Percentiles rank a stretch among this genome's conserved stretches.
Evolutionary conservation across 2,329 filamentous ascomycete genomes (phyloP).

Genomic region (Rhexocercosporidium sp.): DNA sequence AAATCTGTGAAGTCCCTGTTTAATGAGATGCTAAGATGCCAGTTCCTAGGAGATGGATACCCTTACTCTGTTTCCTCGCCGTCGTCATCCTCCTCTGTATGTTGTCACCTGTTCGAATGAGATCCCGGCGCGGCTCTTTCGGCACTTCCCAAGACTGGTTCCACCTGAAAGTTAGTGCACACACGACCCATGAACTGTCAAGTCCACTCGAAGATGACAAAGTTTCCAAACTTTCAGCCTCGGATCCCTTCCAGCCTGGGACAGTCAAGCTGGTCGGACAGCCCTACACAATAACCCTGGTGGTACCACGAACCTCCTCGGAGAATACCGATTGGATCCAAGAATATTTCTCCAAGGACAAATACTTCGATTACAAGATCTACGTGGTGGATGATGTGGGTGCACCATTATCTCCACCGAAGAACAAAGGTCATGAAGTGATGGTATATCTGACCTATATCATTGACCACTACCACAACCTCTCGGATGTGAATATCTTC

Average conservation of each 20-base stretch:
- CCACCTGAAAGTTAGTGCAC: background rate
- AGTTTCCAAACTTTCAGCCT: background rate
- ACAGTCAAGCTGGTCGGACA: slow-evolving; percentile 15
- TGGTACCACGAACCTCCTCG: slow-evolving; percentile 18
- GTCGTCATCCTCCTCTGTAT: slow-evolving; percentile 17
- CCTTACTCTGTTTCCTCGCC: slow-evolving; percentile 17
- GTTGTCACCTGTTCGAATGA: slow-evolving; percentile 12
- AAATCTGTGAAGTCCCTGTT: too few relatives aligned
- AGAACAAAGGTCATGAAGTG: slow-evolving; percentile 48
- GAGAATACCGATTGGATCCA: slow-evolving; percentile 36
- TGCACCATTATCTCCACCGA: slow-evolving; percentile 53
- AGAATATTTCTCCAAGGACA: slow-evolving; percentile 27
- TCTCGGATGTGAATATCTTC: slow-evolving; percentile 45
- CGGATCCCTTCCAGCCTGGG: slow-evolving; percentile 9
- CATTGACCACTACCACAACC: slow-evolving; percentile 64
- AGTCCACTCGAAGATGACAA: background rate
- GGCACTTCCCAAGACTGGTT: background rate
- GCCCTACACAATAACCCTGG: slow-evolving; percentile 16
- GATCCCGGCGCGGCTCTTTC: background rate
- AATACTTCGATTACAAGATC: slow-evolving; percentile 22
- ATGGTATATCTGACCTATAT: slow-evolving; percentile 56
- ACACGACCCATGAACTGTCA: background rate
- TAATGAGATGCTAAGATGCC: background rate
- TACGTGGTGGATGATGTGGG: slow-evolving; percentile 37
- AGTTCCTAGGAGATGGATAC: slow-evolving; percentile 23